phyloP scores from a whole-genome alignment of 768 basidiomycete species.

The Pulveroboletus sp. region DNA sequence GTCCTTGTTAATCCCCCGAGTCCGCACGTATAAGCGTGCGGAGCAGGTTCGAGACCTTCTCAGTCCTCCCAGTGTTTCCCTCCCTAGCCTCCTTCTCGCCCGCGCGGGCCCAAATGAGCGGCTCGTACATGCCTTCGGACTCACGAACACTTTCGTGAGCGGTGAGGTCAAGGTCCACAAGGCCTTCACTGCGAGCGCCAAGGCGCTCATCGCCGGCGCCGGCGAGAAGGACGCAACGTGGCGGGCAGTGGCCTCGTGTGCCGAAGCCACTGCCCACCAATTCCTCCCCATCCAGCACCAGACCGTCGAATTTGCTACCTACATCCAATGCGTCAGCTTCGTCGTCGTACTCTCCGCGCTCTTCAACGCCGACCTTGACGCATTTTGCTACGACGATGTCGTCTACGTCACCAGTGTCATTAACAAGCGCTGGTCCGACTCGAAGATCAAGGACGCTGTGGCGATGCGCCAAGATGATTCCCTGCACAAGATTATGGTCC shows the following conservation, averaged over 20 bases:
- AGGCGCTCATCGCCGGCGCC: constrained; percentile 13
- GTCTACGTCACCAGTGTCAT: constrained; percentile 40
- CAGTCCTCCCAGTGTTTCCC: constrained; percentile 10
- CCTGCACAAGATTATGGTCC: constrained; percentile 34
- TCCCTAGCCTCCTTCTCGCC: constrained; percentile 13
- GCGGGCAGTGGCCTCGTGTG: constrained; percentile 9
- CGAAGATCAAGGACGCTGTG: constrained; percentile 13
- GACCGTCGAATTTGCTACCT: constrained; percentile 31
- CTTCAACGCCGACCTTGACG: constrained; percentile 26
- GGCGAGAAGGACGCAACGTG: constrained; percentile 11
- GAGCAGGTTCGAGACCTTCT: constrained; percentile 11
- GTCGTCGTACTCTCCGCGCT: constrained; percentile 42
- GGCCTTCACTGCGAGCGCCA: constrained; percentile 21
- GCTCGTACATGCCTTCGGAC: constrained; percentile 24
- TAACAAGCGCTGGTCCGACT: constrained; percentile 25
- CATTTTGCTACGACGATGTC: constrained; percentile 36
- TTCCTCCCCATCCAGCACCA: constrained; percentile 9
- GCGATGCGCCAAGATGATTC: constrained; percentile 18
- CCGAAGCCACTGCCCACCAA: constrained; percentile 11
- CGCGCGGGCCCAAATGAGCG: constrained; percentile 23
- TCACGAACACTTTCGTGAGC: constrained; percentile 53
- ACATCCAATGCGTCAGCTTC: constrained; percentile 44
- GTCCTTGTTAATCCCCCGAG: neutral
- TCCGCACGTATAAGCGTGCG: constrained; percentile 9
- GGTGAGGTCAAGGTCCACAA: constrained; percentile 29